These are phyloP conservation scores for Chrysosphaeria jannelii DNA, from an alignment of 2,329 filamentous ascomycete genomes.

Conservation along the genomic window DNA sequence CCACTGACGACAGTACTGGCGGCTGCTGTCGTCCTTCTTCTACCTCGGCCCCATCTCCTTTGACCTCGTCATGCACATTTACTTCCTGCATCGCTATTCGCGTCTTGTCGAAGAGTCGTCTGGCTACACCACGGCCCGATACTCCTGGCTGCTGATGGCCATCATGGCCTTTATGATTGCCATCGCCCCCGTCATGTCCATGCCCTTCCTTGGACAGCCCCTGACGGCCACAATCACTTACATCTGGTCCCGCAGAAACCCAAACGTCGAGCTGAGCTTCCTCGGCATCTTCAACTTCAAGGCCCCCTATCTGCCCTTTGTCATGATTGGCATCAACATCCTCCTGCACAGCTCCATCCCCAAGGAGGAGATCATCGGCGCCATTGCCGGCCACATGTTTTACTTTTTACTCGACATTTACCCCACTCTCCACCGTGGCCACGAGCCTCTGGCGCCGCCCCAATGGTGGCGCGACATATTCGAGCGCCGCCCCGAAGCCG, in stretches of 20 bases:
- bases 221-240: slow-evolving; percentile 85
- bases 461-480: slow-evolving; percentile 73
- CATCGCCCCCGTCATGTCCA: slow-evolving; percentile 62
- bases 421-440: slow-evolving; percentile 61
- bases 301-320: slow-evolving; percentile 86
- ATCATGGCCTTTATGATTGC: slow-evolving; percentile 49
- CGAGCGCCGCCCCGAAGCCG: slow-evolving; percentile 22
- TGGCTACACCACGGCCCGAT: slow-evolving; percentile 72
- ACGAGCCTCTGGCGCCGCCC: slow-evolving; percentile 66
- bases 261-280: slow-evolving; percentile 69
- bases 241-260: slow-evolving; percentile 90
- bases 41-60: slow-evolving; percentile 90
- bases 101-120: slow-evolving; percentile 83
- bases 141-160: slow-evolving; percentile 81
- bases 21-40: slow-evolving; percentile 80
- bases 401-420: slow-evolving; percentile 98
- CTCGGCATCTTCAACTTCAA: slow-evolving; percentile 73
- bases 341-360: slow-evolving; percentile 73
- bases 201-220: slow-evolving; percentile 83
- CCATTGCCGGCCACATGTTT: slow-evolving; percentile 84
- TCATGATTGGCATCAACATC: slow-evolving; percentile 73
- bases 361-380: slow-evolving; percentile 87
- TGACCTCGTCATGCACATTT: slow-evolving; percentile 89
- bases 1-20: slow-evolving; percentile 51
- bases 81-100: slow-evolving; percentile 91